Evolutionary conservation across 208 protist species (phyloP), one percentile per base, ranked within the genome.

Genomic region (Leishmania guyanensis): DNA sequence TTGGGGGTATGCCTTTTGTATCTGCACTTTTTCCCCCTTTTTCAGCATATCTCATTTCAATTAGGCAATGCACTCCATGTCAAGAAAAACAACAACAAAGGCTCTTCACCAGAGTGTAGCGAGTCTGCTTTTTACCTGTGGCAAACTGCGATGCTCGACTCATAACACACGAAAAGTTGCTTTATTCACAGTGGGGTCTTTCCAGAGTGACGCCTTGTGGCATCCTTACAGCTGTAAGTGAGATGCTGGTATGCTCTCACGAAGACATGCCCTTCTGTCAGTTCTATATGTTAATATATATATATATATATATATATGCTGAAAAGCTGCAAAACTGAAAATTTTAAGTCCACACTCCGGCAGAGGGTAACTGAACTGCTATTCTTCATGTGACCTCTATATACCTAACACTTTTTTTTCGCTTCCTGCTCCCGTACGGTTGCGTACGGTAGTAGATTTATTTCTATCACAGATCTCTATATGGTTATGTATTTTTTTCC

Each of bases 351-450:
- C 22, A 8, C 56, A 62, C 22, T 62, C 20, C 22, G 8, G 14
- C 14, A 6, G 22, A 26, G 22, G 4, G 8, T 9, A 26, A 62
- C 36, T 39, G 36, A 39, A 2, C 36, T 39, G 36, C 36, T 39
- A 39, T 29, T 29, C 22, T 12, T 62, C 14, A 2, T 12, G 22
- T 29, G 2, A 5, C 22, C 22, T 62, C n/a, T 26, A 36, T 12
- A 66, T 36, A 29, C 5, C 60, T 4, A 1, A 29, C 29, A 39
- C 20, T 82, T 76, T 71, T 79, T 64, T 75, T 77, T 54, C 14
- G 6, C 78, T 70, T 71, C 5, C 5, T 58, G 33, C 22, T 12
- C 3, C 1, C 10, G 46, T 54, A 3, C n/a, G 12, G 10, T 26
- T 20, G 46, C 48, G 3, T 20, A 2, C 69, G 2, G 46, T 20